Evolutionary conservation across 768 basidiomycete species (phyloP).

Genomic region (Leucogyrophana mollusca): DNA sequence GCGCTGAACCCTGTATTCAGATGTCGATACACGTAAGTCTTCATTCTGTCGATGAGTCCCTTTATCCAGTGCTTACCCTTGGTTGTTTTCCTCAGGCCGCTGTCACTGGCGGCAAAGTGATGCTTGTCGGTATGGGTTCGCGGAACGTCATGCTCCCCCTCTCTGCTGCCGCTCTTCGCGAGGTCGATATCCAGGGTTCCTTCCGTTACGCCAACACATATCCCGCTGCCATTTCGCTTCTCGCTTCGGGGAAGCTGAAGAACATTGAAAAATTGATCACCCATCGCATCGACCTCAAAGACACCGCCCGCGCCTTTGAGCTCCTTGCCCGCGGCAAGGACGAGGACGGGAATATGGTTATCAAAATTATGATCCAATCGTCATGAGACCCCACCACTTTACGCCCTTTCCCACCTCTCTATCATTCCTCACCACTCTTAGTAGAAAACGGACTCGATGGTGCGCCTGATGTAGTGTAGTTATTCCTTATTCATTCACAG

Average conservation of each 20-base stretch:
- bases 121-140: constrained; percentile 96
- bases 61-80: constrained; percentile 12
- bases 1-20: constrained; percentile 89
- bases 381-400: constrained; percentile 17
- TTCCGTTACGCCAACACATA: constrained; percentile 94
- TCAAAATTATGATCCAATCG: constrained; percentile 83
- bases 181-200: constrained; percentile 90
- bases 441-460: constrained; percentile 8
- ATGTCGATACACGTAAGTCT: constrained; percentile 82
- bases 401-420: neutral
- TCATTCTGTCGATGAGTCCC: constrained; percentile 8
- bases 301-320: constrained; percentile 77
- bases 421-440: neutral
- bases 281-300: constrained; percentile 66
- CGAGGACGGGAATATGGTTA: constrained; percentile 74
- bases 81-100: constrained; percentile 57
- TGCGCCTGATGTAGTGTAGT: constrained; percentile 6
- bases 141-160: constrained; percentile 81
- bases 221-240: constrained; percentile 76
- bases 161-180: constrained; percentile 76
- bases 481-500: constrained; percentile 10
- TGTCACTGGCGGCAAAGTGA: constrained; percentile 81
- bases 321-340: constrained; percentile 76
- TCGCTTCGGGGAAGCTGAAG: constrained; percentile 61
- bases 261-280: constrained; percentile 76